Percentiles rank a stretch among this genome's conserved stretches.
Evolutionary conservation across 179 eudicot genomes (phyloP).

Genomic region (Beta lomatogona): DNA sequence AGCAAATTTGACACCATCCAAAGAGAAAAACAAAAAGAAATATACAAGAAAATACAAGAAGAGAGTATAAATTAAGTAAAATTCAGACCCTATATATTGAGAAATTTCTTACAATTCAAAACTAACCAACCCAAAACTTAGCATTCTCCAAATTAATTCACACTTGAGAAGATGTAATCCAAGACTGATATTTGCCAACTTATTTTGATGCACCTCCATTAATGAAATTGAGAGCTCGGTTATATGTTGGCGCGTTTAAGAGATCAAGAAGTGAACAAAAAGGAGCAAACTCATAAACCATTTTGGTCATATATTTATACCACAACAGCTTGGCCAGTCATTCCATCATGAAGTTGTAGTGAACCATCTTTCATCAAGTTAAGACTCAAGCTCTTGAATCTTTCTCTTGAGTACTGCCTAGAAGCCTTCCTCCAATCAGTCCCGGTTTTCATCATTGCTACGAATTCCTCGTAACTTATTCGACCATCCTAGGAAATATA

Average conservation of each 20-base stretch:
- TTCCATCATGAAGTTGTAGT: constrained; percentile 71
- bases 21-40: not conserved
- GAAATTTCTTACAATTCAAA: not conserved
- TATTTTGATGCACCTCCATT: not conserved
- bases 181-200: not conserved
- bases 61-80: constrained; percentile 10
- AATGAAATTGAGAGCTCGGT: not conserved
- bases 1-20: constrained; percentile 6
- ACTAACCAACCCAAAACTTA: not conserved
- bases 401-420: constrained; percentile 86
- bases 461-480: constrained; percentile 87
- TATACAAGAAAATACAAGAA: constrained; percentile 17
- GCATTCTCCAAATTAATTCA: not conserved
- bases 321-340: constrained; percentile 61
- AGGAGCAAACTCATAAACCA: not conserved
- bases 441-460: constrained; percentile 95
- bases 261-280: not conserved
- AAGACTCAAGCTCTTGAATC: constrained; percentile 85
- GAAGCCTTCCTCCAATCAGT: constrained; percentile 99
- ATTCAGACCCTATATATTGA: not conserved
- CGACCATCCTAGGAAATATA: constrained; percentile 62
- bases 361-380: constrained; percentile 95
- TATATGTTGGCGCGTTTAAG: not conserved
- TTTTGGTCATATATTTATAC: constrained; percentile 39
- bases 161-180: not conserved